phyloP scores from a whole-genome alignment of 352 stramenopile species.

The Hyaloperonospora arabidopsidis region DNA sequence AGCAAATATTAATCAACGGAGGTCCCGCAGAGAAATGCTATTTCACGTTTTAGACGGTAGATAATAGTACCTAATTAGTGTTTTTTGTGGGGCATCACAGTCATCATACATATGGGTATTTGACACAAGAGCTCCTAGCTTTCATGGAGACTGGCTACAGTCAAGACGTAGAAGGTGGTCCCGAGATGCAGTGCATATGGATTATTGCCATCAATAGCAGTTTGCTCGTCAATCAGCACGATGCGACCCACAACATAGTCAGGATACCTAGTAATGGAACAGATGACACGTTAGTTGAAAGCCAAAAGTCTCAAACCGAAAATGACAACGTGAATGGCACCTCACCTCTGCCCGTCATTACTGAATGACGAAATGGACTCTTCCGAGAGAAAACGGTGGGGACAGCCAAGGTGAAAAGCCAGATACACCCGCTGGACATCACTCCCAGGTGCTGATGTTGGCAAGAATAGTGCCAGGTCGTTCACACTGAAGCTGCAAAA shows the following conservation, averaged over 20 bases:
- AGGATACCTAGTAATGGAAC: slow-evolving; percentile 48
- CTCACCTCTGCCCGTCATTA: slow-evolving; percentile 67
- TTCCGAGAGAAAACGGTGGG: slow-evolving; percentile 79
- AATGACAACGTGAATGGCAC: slow-evolving; percentile 6
- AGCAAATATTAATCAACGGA: not conserved
- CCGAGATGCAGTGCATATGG: slow-evolving; percentile 67
- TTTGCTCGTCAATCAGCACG: slow-evolving; percentile 82
- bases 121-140: slow-evolving; percentile 31
- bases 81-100: too few relatives aligned
- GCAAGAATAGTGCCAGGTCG: slow-evolving; percentile 78
- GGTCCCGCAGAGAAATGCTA: slow-evolving; percentile 20
- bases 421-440: slow-evolving; percentile 75
- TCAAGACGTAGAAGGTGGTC: slow-evolving; percentile 84
- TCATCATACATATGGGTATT: too few relatives aligned
- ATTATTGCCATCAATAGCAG: slow-evolving; percentile 72
- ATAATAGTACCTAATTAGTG: not conserved
- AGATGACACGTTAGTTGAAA: slow-evolving; percentile 6
- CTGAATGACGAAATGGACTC: slow-evolving; percentile 86
- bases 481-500: slow-evolving; percentile 79
- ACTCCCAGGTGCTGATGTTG: slow-evolving; percentile 70
- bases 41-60: slow-evolving; percentile 27
- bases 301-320: not conserved
- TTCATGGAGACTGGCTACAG: slow-evolving; percentile 75
- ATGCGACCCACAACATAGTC: slow-evolving; percentile 85
- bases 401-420: slow-evolving; percentile 79